A percentile compares a stretch with the other conserved stretches of the same genome.
These are phyloP conservation scores for Anthoceros angustus DNA, from an alignment of 225 moss, liverwort and hornwort species.

Conservation along the genomic window DNA sequence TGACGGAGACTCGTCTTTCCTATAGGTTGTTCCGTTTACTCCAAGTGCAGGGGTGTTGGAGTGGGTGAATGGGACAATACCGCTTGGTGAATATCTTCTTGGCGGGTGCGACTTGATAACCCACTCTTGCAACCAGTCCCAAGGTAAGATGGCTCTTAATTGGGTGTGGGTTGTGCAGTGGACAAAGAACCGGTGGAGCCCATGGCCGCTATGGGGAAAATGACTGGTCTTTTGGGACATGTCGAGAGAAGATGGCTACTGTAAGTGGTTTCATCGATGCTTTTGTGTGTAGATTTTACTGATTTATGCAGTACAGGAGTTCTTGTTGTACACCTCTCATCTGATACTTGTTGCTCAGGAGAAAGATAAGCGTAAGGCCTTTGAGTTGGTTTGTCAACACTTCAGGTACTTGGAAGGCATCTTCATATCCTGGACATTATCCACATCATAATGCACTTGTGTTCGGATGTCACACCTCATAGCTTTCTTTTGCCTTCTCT, in stretches of 20 bases:
- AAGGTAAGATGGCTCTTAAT: neutral
- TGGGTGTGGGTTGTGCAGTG: conserved; percentile 9
- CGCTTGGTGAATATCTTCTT: conserved; percentile 77
- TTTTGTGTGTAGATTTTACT: neutral
- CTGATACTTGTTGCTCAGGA: conserved; percentile 24
- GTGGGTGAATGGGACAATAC: conserved; percentile 95
- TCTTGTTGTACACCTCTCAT: neutral
- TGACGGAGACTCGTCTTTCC: neutral
- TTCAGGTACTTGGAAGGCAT: conserved; percentile 38
- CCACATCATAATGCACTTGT: too few relatives aligned
- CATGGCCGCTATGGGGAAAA: conserved; percentile 74
- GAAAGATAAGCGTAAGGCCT: conserved; percentile 65
- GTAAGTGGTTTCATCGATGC: conserved; percentile 25
- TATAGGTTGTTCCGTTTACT: conserved; percentile 86
- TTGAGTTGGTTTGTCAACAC: conserved; percentile 44
- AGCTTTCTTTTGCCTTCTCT: neutral
- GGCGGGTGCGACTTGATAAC: conserved; percentile 40
- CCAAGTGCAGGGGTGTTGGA: conserved; percentile 97
- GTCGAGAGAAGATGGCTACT: conserved; percentile 71
- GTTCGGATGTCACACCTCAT: neutral
- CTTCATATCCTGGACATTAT: neutral
- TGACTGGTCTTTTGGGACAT: conserved; percentile 73
- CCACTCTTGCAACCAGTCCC: neutral
- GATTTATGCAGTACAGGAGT: neutral
- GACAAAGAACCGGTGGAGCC: conserved; percentile 67